A percentile compares a stretch with the other conserved stretches of the same genome.
phyloP scores from a whole-genome alignment of 2,329 filamentous ascomycete genomes.

The Nemania sp. region DNA sequence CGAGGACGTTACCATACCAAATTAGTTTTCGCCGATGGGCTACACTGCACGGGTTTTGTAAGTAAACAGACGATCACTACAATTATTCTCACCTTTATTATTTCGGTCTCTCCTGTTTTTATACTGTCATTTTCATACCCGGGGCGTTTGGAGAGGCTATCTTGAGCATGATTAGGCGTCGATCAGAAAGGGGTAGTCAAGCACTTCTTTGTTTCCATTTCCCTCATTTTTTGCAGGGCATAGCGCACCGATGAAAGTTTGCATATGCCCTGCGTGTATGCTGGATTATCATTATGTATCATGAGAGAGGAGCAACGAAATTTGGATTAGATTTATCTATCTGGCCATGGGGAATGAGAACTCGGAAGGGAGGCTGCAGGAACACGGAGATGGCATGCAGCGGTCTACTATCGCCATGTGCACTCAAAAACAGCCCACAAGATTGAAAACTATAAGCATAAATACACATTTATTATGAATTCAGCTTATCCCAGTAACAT shows the following conservation, averaged over 20 bases:
- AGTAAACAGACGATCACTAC: conserved; percentile 27
- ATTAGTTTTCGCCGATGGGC: neutral
- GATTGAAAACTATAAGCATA: conserved; percentile 21
- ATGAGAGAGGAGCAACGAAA: conserved; percentile 25
- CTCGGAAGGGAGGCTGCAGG: conserved; percentile 20
- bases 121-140: conserved; percentile 38
- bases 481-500: neutral
- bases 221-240: conserved; percentile 32
- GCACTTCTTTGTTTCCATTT: conserved; percentile 35
- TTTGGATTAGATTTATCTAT: conserved; percentile 29
- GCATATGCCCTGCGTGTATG: conserved; percentile 29
- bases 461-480: neutral
- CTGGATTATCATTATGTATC: conserved; percentile 28
- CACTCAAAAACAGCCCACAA: conserved; percentile 14
- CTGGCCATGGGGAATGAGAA: conserved; percentile 31
- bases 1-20: neutral
- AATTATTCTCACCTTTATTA: conserved; percentile 38
- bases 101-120: conserved; percentile 22
- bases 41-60: neutral
- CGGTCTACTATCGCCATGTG: conserved; percentile 19
- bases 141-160: conserved; percentile 41
- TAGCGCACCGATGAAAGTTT: neutral
- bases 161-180: conserved; percentile 48
- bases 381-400: conserved; percentile 15
- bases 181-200: conserved; percentile 43